phyloP scores from a whole-genome alignment of 805 yeast species.

The Naumovozyma castellii region DNA sequence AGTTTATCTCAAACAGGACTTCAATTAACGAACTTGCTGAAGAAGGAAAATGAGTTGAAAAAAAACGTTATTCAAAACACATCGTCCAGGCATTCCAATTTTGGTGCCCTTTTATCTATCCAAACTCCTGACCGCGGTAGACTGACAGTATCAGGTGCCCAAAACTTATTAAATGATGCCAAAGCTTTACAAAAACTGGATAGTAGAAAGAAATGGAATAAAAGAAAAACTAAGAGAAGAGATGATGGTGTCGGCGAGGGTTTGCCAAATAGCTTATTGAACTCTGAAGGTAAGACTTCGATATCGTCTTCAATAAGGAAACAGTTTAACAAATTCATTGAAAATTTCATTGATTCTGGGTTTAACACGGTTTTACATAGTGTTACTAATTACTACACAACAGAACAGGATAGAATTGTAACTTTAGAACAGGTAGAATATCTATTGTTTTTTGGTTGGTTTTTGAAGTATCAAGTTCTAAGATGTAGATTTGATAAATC shows the following conservation, averaged over 20 bases:
- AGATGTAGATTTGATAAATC: constrained; percentile 20
- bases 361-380: constrained; percentile 57
- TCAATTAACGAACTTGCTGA: constrained; percentile 43
- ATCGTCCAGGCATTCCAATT: constrained; percentile 76
- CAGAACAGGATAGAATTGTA: constrained; percentile 31
- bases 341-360: constrained; percentile 60
- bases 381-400: constrained; percentile 39
- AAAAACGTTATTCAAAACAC: constrained; percentile 39
- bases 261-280: constrained; percentile 21
- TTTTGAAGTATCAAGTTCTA: constrained; percentile 53
- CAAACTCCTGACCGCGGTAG: constrained; percentile 50
- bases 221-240: constrained; percentile 25
- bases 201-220: constrained; percentile 55
- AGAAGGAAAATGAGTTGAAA: constrained; percentile 49
- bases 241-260: constrained; percentile 29
- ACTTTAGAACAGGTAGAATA: constrained; percentile 36
- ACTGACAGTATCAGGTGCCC: constrained; percentile 63
- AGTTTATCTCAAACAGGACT: neutral
- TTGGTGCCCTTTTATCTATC: constrained; percentile 77
- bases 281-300: constrained; percentile 16
- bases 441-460: constrained; percentile 63
- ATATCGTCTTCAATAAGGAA: constrained; percentile 28
- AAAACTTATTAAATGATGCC: constrained; percentile 44
- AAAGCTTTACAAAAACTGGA: constrained; percentile 59
- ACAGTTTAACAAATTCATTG: constrained; percentile 37